These are phyloP conservation scores for Ogataea populi-albae DNA, from an alignment of 805 yeast genomes.

Conservation along the genomic window DNA sequence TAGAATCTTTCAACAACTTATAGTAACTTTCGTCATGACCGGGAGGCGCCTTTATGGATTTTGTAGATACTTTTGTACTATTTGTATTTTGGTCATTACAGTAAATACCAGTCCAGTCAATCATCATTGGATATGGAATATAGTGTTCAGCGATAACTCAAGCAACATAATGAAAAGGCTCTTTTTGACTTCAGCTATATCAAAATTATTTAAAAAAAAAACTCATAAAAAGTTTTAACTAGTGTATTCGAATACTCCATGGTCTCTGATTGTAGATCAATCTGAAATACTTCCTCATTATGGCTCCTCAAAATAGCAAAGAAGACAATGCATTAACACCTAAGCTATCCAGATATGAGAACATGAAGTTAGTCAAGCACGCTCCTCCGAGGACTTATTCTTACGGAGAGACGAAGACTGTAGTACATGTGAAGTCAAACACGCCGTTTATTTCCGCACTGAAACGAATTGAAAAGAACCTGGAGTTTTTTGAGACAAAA, in stretches of 20 bases:
- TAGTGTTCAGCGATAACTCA: too few relatives aligned
- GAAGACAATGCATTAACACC: too few relatives aligned
- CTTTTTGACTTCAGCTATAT: too few relatives aligned
- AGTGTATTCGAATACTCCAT: too few relatives aligned
- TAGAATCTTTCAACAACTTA: constrained; percentile 16
- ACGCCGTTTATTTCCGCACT: constrained; percentile 76
- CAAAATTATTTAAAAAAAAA: too few relatives aligned
- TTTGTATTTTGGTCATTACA: not conserved
- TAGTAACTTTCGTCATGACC: constrained; percentile 18
- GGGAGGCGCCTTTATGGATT: constrained; percentile 17
- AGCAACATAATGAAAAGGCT: too few relatives aligned
- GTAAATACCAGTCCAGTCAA: constrained; percentile 7
- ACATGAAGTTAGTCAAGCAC: constrained; percentile 49
- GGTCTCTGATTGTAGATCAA: too few relatives aligned
- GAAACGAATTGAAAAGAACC: constrained; percentile 56
- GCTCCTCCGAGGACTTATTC: constrained; percentile 46
- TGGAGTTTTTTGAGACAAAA: constrained; percentile 35
- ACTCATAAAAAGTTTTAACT: too few relatives aligned
- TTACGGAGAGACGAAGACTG: constrained; percentile 43
- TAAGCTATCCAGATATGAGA: constrained; percentile 13
- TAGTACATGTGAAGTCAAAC: constrained; percentile 54
- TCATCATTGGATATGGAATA: not conserved
- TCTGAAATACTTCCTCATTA: too few relatives aligned
- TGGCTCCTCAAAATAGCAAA: too few relatives aligned
- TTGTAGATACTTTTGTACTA: constrained; percentile 1